Evolutionary conservation across 257 asterid genomes (phyloP).

Genomic region (Phtheirospermum japonicum): DNA sequence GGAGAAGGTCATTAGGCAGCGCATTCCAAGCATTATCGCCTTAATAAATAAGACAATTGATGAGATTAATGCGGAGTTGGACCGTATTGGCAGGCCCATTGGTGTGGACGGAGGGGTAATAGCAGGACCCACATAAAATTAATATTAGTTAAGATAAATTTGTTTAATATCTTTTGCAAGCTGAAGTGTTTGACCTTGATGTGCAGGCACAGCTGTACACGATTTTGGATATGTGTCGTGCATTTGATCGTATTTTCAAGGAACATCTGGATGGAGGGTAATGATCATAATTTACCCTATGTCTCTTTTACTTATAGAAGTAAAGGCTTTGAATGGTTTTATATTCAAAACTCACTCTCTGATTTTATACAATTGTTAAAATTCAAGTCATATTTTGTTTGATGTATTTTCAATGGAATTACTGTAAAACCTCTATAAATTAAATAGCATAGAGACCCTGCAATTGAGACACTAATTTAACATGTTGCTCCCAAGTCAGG

Average conservation of each 20-base stretch:
- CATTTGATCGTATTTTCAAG: slow-evolving; percentile 83
- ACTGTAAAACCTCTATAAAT: too few relatives aligned
- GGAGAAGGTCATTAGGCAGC: slow-evolving; percentile 90
- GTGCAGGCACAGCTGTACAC: slow-evolving; percentile 89
- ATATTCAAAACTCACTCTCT: background rate
- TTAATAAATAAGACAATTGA: slow-evolving; percentile 85
- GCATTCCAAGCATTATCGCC: slow-evolving; percentile 91
- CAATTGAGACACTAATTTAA: too few relatives aligned
- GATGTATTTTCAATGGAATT: background rate
- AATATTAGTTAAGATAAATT: slow-evolving; percentile 12
- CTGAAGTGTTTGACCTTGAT: slow-evolving; percentile 27
- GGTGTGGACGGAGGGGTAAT: slow-evolving; percentile 97
- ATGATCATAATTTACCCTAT: slow-evolving; percentile 19
- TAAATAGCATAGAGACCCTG: background rate
- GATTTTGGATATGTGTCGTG: slow-evolving; percentile 94
- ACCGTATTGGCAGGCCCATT: slow-evolving; percentile 89
- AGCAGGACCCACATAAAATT: slow-evolving; percentile 22
- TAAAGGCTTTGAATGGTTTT: background rate
- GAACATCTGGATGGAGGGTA: slow-evolving; percentile 99
- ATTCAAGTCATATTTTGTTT: background rate
- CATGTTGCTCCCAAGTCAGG: too few relatives aligned
- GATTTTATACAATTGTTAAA: background rate
- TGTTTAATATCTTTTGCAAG: slow-evolving; percentile 9
- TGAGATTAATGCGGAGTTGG: slow-evolving; percentile 94
- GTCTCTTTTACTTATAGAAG: slow-evolving; percentile 18